Evolutionary conservation across 192 early-diverging fungal genomes (phyloP).

Genomic region (Linnemannia elongata): DNA sequence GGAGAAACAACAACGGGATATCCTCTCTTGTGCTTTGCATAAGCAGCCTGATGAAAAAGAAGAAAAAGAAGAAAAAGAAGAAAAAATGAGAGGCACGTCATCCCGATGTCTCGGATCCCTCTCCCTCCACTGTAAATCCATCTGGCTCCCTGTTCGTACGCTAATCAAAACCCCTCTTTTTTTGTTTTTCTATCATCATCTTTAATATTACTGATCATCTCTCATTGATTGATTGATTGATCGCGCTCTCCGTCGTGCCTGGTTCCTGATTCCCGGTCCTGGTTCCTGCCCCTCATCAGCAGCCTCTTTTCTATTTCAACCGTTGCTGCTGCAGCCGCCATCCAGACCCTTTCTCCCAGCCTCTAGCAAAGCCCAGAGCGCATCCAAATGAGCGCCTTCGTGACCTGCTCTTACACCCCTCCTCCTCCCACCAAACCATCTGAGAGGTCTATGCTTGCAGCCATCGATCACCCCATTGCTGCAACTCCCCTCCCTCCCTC

Average conservation of each 20-base stretch:
- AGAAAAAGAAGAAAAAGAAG: too few relatives aligned
- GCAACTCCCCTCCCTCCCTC: constrained; percentile 42
- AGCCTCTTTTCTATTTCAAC: neutral
- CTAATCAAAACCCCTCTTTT: neutral
- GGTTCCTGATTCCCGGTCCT: neutral
- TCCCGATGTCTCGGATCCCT: neutral
- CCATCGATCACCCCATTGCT: constrained; percentile 21
- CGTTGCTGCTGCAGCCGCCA: neutral
- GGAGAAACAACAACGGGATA: neutral
- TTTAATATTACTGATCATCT: neutral
- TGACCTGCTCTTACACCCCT: constrained; percentile 44
- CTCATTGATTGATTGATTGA: neutral
- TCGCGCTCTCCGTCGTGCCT: neutral
- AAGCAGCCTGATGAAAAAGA: neutral
- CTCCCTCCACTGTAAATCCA: neutral
- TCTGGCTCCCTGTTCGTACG: neutral
- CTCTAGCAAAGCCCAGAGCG: neutral
- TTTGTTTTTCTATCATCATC: neutral
- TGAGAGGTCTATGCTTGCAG: constrained; percentile 13
- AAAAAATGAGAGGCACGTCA: neutral
- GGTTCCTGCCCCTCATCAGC: neutral
- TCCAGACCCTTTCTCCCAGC: neutral
- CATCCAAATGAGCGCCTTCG: constrained; percentile 29
- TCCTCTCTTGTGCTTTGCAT: neutral
- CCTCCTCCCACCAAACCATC: constrained; percentile 34